Conservation (phyloP, 305 asterid genomes). For the Fraxinus paxiana region DNA sequence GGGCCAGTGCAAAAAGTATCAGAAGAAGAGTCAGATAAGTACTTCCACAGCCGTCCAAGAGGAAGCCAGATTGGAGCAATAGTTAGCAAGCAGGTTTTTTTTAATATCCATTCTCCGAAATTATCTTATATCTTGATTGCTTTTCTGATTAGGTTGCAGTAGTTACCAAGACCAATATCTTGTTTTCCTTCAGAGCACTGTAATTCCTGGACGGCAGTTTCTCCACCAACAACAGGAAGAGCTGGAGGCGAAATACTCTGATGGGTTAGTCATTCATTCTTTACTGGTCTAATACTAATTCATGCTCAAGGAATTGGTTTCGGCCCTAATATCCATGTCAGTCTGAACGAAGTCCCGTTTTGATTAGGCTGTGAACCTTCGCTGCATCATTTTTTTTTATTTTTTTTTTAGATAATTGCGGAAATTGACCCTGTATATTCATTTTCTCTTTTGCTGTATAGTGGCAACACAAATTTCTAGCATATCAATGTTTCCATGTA, state of each 20-base stretch:
- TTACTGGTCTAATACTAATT: conserved; percentile 9
- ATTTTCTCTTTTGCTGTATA: background rate
- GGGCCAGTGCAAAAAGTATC: conserved; percentile 81
- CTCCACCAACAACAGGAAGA: conserved; percentile 62
- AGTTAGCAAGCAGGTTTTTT: conserved; percentile 78
- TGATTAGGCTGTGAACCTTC: background rate
- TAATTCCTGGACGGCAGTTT: conserved; percentile 67
- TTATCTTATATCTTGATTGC: conserved; percentile 13
- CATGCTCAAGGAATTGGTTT: background rate
- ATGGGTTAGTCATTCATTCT: conserved; percentile 58
- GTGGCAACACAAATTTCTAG: background rate
- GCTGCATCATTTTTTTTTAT: background rate
- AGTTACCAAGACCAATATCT: conserved; percentile 24
- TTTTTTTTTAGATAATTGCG: background rate
- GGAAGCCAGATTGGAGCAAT: conserved; percentile 96
- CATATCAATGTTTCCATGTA: background rate
- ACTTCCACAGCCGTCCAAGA: conserved; percentile 93
- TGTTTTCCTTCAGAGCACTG: conserved; percentile 56
- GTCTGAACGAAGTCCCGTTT: conserved; percentile 1
- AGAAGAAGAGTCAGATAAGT: conserved; percentile 77
- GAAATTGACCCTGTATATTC: background rate
- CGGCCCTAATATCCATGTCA: background rate
- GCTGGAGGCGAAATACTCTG: conserved; percentile 68
- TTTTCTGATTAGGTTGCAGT: conserved; percentile 11
- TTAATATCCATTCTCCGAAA: conserved; percentile 8